Evolutionary conservation across 495 filamentous ascomycete genomes (phyloP), one percentile per base, ranked within the genome.

Genomic region (Lasiosphaeria ovina): DNA sequence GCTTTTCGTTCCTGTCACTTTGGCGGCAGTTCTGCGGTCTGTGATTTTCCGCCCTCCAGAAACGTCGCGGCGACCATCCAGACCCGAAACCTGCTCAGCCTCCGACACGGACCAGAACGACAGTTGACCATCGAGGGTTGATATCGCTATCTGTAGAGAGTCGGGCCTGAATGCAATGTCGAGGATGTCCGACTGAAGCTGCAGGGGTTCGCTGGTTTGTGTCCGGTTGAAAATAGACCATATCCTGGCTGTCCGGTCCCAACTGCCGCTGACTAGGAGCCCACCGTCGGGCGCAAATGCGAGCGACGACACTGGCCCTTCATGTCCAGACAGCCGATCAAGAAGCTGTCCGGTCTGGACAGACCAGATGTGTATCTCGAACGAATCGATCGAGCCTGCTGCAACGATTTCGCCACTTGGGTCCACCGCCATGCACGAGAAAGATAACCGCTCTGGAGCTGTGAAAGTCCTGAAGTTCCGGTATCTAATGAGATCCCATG

Each of bases 381-480:
- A 98, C 24, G 91, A 95, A 72, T 97, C 94, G 11, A 95, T 80
- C 34, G 92, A 97, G 1, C 95, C 94, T 8, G 94, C 94, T 64
- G 93, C 97, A 38, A 98, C 87, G 8, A 98, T 87, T 69, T 98
- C 94, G 55, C 93, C 93, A 63, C 89, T 93, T 4, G 94, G 94
- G 66, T 98, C 95, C n/a, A 98, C 92, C 10, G 94, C 92, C 58
- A 98, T 77, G 58, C 87, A 95, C 5, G 92, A 92, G 73, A 98
- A 98, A 5, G 92, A 93, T 12, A 98, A 74, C 48, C 93, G 82
- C 50, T 90, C 91, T 34, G 95, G 90, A 3, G 95, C 92, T 31
- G 93, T 97, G 66, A 98, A 98, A 0, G 94, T 97, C 65, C 92
- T 81, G 78, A 98, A 98, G 72, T 98, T 98, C 66, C 94, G 85